phyloP scores from a whole-genome alignment of 2,329 filamentous ascomycete species.

The Cercospora sp. region DNA sequence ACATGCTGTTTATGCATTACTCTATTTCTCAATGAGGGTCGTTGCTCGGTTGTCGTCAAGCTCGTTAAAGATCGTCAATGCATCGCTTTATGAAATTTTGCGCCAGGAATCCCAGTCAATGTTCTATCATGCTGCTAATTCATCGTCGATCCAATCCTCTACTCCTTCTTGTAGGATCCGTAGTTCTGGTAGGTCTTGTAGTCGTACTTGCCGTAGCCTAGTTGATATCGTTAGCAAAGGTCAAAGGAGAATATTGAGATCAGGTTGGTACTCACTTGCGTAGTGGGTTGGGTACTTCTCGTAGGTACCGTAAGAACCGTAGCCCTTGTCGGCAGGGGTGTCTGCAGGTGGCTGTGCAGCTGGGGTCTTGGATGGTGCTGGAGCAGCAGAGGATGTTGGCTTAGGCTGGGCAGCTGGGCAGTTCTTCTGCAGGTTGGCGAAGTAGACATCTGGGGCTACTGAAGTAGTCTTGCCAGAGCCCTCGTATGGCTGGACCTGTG shows the following conservation, averaged over 20 bases:
- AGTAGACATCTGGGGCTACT: background rate
- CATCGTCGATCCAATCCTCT: background rate
- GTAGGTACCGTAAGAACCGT: conserved; percentile 14
- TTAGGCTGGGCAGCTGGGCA: background rate
- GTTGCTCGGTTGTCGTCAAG: conserved; percentile 3
- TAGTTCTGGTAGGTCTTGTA: conserved; percentile 9
- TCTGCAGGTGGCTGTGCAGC: background rate
- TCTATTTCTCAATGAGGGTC: background rate
- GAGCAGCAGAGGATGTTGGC: background rate
- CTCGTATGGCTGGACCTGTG: background rate
- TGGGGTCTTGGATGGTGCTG: background rate
- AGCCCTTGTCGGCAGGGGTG: conserved; percentile 2
- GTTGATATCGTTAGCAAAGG: background rate
- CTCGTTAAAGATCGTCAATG: conserved; percentile 8
- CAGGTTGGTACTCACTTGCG: background rate
- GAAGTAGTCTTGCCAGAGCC: background rate
- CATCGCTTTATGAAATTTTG: background rate
- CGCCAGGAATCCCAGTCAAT: background rate
- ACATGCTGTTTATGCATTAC: background rate
- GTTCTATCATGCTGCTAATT: background rate
- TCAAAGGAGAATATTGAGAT: no score
- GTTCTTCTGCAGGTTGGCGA: background rate
- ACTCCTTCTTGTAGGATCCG: background rate
- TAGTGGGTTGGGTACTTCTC: conserved; percentile 2
- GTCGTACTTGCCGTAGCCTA: background rate